Evolutionary conservation across 768 basidiomycete genomes (phyloP).

Genomic region (Pleurotus tuoliensis): DNA sequence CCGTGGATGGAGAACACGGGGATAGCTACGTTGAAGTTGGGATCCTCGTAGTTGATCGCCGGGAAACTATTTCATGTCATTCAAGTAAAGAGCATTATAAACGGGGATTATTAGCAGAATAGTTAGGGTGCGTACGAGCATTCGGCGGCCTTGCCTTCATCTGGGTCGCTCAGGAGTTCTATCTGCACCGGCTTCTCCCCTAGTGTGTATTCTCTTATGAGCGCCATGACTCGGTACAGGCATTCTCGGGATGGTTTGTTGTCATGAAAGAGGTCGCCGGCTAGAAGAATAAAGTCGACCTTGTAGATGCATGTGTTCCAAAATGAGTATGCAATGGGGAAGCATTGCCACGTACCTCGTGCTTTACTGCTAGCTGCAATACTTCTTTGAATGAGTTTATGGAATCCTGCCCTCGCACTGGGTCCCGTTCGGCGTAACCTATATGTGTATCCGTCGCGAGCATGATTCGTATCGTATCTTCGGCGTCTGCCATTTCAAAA

Average conservation of each 20-base stretch:
- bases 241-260: conserved; percentile 92
- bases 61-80: conserved; percentile 64
- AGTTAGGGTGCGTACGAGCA: conserved; percentile 60
- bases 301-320: conserved; percentile 22
- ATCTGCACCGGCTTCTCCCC: conserved; percentile 87
- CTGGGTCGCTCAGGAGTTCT: conserved; percentile 89
- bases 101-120: background rate
- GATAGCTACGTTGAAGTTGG: conserved; percentile 92
- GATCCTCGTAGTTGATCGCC: conserved; percentile 95
- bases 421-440: conserved; percentile 92
- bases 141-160: conserved; percentile 81
- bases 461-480: conserved; percentile 76
- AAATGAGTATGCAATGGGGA: background rate
- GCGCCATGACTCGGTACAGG: conserved; percentile 83
- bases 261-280: conserved; percentile 96
- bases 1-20: conserved; percentile 99
- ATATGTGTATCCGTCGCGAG: conserved; percentile 97
- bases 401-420: conserved; percentile 90
- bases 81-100: background rate
- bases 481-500: conserved; percentile 35
- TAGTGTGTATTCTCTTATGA: conserved; percentile 87
- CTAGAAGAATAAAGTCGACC: conserved; percentile 96
- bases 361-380: conserved; percentile 82
- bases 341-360: conserved; percentile 57
- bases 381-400: conserved; percentile 96